These are phyloP conservation scores for Tricholoma bakamatsutake DNA, from an alignment of 768 basidiomycete genomes.

Conservation along the genomic window DNA sequence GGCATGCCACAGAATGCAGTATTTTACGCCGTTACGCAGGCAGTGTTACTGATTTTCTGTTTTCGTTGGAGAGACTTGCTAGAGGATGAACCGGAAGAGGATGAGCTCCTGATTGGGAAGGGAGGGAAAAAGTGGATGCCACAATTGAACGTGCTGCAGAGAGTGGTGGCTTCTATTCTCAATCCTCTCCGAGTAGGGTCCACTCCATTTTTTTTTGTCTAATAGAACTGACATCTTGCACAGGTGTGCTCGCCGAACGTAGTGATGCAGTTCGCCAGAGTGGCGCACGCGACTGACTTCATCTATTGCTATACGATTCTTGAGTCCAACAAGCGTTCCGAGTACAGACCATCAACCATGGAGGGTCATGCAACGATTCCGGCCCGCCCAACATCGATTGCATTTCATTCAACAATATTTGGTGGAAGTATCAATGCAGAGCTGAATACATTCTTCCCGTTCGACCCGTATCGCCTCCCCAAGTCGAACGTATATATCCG, in stretches of 20 bases:
- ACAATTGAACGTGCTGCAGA: conserved; percentile 71
- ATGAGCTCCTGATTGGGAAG: conserved; percentile 28
- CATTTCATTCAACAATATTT: conserved; percentile 20
- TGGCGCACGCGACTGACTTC: conserved; percentile 87
- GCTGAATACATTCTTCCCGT: conserved; percentile 94
- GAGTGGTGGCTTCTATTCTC: conserved; percentile 72
- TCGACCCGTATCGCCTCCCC: conserved; percentile 93
- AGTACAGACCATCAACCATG: conserved; percentile 30
- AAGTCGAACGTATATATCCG: conserved; percentile 74
- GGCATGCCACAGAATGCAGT: conserved; percentile 49
- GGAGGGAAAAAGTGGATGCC: conserved; percentile 74
- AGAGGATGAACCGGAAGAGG: conserved; percentile 53
- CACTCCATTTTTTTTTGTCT: neutral
- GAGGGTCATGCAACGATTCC: conserved; percentile 7
- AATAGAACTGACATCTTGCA: conserved; percentile 1
- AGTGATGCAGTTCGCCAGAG: conserved; percentile 87
- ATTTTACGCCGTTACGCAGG: conserved; percentile 90
- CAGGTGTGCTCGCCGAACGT: conserved; percentile 90
- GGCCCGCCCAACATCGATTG: neutral
- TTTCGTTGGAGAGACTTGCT: conserved; percentile 92
- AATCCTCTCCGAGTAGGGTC: conserved; percentile 81
- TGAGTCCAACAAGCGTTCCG: conserved; percentile 76
- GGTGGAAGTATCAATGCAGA: conserved; percentile 49
- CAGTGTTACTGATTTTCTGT: conserved; percentile 95
- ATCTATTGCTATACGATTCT: conserved; percentile 93